Evolutionary conservation across 495 filamentous ascomycete species (phyloP).

Genomic region (Podospora tetraspora): DNA sequence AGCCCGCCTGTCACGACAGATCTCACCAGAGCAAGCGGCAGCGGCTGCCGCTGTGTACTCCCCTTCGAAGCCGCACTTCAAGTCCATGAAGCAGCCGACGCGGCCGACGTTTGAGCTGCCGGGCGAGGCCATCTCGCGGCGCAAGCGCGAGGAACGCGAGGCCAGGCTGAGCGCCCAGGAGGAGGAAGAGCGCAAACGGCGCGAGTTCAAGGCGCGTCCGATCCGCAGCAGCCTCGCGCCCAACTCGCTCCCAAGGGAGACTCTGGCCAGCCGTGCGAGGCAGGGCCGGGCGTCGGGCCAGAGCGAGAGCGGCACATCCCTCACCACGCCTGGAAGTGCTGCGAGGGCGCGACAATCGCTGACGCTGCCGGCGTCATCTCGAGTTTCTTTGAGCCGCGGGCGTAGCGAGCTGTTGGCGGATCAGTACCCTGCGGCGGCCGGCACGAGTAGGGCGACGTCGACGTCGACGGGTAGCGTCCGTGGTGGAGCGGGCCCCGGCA

Average conservation of each 20-base stretch:
- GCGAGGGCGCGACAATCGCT: constrained; percentile 22
- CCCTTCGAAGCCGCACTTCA: constrained; percentile 39
- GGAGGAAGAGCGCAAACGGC: constrained; percentile 52
- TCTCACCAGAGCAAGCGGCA: constrained; percentile 27
- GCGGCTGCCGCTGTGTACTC: constrained; percentile 25
- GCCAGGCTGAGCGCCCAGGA: constrained; percentile 56
- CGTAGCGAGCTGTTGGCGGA: constrained; percentile 14
- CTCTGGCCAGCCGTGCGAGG: constrained; percentile 54
- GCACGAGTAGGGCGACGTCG: constrained; percentile 32
- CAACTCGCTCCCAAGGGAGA: constrained; percentile 44
- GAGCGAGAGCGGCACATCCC: constrained; percentile 6
- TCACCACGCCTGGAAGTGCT: constrained; percentile 7
- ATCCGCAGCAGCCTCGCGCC: constrained; percentile 42
- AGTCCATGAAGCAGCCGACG: constrained; percentile 58
- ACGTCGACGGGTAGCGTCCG: constrained; percentile 36
- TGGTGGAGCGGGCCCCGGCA: constrained; percentile 10
- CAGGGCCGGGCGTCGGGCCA: constrained; percentile 34
- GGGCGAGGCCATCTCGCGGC: constrained; percentile 65
- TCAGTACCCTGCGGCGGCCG: constrained; percentile 2
- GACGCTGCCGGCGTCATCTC: constrained; percentile 3
- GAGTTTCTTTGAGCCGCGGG: constrained; percentile 13
- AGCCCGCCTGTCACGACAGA: constrained; percentile 38
- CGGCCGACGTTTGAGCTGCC: constrained; percentile 64
- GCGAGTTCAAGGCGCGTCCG: constrained; percentile 62
- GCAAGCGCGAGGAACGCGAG: constrained; percentile 61